These are phyloP conservation scores for Suillus subaureus DNA, from an alignment of 768 basidiomycete species.

Conservation along the genomic window DNA sequence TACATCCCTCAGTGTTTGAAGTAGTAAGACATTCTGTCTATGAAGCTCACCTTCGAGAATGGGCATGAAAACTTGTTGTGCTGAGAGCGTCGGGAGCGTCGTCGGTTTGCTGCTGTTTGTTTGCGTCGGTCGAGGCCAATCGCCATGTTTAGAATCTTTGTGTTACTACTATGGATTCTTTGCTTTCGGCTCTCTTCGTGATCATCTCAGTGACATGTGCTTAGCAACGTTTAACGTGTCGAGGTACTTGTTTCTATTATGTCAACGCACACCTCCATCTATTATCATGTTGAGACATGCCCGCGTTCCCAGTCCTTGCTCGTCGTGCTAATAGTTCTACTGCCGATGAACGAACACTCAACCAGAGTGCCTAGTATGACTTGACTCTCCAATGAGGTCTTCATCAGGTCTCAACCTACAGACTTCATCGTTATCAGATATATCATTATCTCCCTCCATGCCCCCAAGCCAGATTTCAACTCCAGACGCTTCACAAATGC, in stretches of 20 bases:
- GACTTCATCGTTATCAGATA: too few species aligned
- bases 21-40: slow-evolving; percentile 2
- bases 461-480: too few species aligned
- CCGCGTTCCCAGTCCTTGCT: not conserved
- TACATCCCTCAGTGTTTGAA: not conserved
- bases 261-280: not conserved
- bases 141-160: too few species aligned
- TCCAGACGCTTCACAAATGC: slow-evolving; percentile 27
- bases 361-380: slow-evolving; percentile 1
- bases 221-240: not conserved
- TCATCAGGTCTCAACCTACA: too few species aligned
- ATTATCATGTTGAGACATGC: not conserved
- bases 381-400: too few species aligned
- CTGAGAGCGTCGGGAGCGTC: not conserved
- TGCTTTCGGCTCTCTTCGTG: too few species aligned
- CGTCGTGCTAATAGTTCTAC: slow-evolving; percentile 20
- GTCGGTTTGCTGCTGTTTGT: slow-evolving; percentile 2
- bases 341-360: slow-evolving; percentile 25
- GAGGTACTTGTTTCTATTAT: not conserved
- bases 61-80: slow-evolving; percentile 2
- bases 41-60: slow-evolving; percentile 1
- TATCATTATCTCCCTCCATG: too few species aligned
- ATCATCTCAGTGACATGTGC: too few species aligned
- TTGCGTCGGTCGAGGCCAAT: not conserved
- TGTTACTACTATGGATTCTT: too few species aligned